phyloP scores from a whole-genome alignment of 1,139 yeast genomes.

The Tardiomyces blankii region DNA sequence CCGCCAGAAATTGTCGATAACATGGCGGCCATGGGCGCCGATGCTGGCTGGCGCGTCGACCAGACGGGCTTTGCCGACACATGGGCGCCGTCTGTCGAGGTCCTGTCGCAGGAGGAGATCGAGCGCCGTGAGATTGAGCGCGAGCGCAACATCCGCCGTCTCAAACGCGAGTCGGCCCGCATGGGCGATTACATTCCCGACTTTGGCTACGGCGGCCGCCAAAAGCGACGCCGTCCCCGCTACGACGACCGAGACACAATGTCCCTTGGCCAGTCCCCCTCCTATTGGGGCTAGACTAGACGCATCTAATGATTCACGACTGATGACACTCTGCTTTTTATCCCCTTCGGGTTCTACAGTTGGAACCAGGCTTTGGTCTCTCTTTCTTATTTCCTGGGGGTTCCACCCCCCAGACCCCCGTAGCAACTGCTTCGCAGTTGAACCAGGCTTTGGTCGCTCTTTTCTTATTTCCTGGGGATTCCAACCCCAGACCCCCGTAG shows the following conservation, averaged over 20 bases:
- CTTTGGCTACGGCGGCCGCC: constrained; percentile 23
- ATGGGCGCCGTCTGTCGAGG: constrained; percentile 87
- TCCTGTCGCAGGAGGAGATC: constrained; percentile 81
- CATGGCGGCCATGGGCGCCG: constrained; percentile 46
- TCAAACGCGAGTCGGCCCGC: constrained; percentile 57
- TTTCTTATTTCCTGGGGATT: too few species aligned
- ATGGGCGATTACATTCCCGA: constrained; percentile 18
- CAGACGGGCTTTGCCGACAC: constrained; percentile 49
- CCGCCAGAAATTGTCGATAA: constrained; percentile 48
- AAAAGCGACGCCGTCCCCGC: constrained; percentile 21
- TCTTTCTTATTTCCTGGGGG: too few species aligned
- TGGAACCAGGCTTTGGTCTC: too few species aligned
- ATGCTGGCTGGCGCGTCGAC: constrained; percentile 58
- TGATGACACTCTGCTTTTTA: too few species aligned
- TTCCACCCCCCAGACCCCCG: too few species aligned
- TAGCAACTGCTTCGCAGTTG: too few species aligned
- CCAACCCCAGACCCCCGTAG: too few species aligned
- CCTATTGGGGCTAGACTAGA: neutral
- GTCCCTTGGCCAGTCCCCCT: neutral
- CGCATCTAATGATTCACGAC: too few species aligned
- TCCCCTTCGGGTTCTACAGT: too few species aligned
- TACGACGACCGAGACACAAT: constrained; percentile 10
- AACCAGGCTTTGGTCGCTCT: too few species aligned
- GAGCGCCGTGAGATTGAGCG: constrained; percentile 93
- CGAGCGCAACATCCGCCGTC: constrained; percentile 80